Conservation (phyloP, 441 rosid species). For the Breynia disticha region DNA sequence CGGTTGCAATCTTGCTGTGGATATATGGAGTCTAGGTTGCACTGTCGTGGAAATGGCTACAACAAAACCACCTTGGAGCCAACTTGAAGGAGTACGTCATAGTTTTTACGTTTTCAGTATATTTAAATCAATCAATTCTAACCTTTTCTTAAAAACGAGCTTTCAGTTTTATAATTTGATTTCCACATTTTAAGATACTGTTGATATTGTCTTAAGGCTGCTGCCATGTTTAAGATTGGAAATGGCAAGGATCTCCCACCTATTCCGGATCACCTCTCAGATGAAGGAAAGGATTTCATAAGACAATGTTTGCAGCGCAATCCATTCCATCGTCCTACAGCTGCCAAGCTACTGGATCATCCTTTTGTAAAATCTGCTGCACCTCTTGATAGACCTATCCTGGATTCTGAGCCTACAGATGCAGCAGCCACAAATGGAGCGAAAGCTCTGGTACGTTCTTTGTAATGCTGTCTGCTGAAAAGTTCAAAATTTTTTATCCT, state of each 20-base stretch:
- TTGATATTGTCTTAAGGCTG: constrained; percentile 29
- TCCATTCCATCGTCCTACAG: constrained; percentile 60
- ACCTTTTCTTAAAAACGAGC: neutral
- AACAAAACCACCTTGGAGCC: constrained; percentile 77
- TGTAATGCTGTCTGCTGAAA: neutral
- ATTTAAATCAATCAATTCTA: neutral
- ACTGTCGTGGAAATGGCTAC: constrained; percentile 85
- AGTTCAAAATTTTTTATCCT: neutral
- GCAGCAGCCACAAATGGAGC: constrained; percentile 19
- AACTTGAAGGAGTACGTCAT: constrained; percentile 74
- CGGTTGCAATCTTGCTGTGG: constrained; percentile 71
- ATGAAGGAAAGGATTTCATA: constrained; percentile 67
- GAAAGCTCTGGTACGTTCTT: constrained; percentile 44
- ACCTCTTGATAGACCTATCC: constrained; percentile 25
- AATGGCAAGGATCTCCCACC: constrained; percentile 74
- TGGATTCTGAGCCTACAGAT: constrained; percentile 28
- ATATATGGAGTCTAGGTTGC: constrained; percentile 89
- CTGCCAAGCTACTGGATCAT: constrained; percentile 57
- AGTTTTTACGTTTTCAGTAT: constrained; percentile 1
- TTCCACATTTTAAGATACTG: neutral
- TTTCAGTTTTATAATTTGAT: neutral
- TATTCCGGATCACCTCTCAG: constrained; percentile 66
- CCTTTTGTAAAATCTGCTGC: constrained; percentile 26
- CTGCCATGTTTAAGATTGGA: constrained; percentile 85
- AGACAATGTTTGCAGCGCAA: constrained; percentile 61